Evolutionary conservation across 768 basidiomycete genomes (phyloP).

Genomic region (Xerocomus potaroensis): DNA sequence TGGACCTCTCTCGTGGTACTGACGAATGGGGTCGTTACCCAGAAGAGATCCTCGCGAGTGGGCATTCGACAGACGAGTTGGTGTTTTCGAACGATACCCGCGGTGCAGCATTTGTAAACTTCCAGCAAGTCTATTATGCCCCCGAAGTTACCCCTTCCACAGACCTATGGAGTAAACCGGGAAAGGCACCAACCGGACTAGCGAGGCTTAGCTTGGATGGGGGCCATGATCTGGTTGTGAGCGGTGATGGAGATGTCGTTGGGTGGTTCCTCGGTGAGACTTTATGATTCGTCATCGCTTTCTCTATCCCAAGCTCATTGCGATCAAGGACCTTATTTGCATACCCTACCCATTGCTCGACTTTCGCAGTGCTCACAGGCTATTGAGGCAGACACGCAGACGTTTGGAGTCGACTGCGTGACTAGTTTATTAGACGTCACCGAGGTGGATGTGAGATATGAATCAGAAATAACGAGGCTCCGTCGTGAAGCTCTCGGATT

Average conservation of each 20-base stretch:
- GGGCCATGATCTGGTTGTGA: constrained; percentile 66
- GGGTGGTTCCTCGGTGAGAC: constrained; percentile 71
- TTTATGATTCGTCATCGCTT: not conserved
- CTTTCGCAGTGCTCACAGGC: constrained; percentile 44
- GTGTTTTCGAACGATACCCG: constrained; percentile 39
- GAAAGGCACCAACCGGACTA: constrained; percentile 57
- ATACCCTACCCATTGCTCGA: constrained; percentile 54
- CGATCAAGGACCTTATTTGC: constrained; percentile 29
- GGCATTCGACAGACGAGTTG: constrained; percentile 56
- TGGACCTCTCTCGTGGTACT: constrained; percentile 46
- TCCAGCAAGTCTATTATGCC: constrained; percentile 61
- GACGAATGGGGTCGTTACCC: constrained; percentile 46
- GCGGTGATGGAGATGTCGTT: constrained; percentile 56
- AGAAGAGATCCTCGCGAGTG: constrained; percentile 47
- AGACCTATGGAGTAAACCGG: constrained; percentile 66
- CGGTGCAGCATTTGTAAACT: constrained; percentile 63
- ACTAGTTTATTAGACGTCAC: constrained; percentile 53
- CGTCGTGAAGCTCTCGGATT: constrained; percentile 43
- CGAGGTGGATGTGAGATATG: constrained; percentile 54
- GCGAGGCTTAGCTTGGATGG: constrained; percentile 67
- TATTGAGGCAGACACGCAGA: constrained; percentile 45
- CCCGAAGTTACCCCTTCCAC: constrained; percentile 41
- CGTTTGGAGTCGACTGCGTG: constrained; percentile 62
- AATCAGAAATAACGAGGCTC: constrained; percentile 57
- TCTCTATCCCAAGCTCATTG: not conserved